phyloP scores from a whole-genome alignment of 768 basidiomycete species.

The Lepiota brunneoincarnata region DNA sequence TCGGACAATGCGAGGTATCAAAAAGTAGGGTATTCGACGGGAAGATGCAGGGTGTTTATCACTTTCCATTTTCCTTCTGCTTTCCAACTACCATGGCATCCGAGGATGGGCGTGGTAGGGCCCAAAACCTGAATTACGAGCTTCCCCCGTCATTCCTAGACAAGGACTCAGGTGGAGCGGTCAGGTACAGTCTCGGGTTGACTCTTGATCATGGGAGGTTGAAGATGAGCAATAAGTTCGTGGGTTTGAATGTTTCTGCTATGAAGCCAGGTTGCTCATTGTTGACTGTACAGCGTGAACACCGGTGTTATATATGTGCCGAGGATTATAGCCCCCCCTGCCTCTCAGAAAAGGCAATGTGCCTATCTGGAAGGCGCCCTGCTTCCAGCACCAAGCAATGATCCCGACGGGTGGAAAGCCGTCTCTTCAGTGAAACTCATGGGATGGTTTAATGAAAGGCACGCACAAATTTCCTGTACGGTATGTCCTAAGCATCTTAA shows the following conservation, averaged over 20 bases:
- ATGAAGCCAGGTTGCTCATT: background rate
- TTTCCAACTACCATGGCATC: constrained; percentile 31
- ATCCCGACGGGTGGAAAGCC: constrained; percentile 20
- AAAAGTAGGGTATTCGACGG: constrained; percentile 25
- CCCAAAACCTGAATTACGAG: constrained; percentile 10
- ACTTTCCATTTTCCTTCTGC: constrained; percentile 37
- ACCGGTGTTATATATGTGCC: constrained; percentile 20
- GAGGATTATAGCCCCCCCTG: constrained; percentile 14
- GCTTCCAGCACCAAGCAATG: constrained; percentile 17
- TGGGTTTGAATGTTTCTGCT: background rate
- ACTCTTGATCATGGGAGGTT: constrained; percentile 34
- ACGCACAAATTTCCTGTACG: background rate
- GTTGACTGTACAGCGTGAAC: constrained; percentile 17
- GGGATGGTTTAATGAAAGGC: constrained; percentile 1
- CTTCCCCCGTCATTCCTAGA: constrained; percentile 36
- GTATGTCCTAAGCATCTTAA: background rate
- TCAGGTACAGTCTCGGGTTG: constrained; percentile 35
- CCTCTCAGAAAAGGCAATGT: constrained; percentile 18
- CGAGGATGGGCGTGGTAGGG: constrained; percentile 2
- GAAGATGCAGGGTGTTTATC: constrained; percentile 32
- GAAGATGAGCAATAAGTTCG: constrained; percentile 36
- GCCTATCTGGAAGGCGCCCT: constrained; percentile 18
- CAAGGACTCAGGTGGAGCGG: constrained; percentile 24
- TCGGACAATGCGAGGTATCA: background rate
- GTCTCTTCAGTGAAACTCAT: background rate